phyloP scores from a whole-genome alignment of 1,284 basidiomycete genomes.

The Athelia psychrophila region DNA sequence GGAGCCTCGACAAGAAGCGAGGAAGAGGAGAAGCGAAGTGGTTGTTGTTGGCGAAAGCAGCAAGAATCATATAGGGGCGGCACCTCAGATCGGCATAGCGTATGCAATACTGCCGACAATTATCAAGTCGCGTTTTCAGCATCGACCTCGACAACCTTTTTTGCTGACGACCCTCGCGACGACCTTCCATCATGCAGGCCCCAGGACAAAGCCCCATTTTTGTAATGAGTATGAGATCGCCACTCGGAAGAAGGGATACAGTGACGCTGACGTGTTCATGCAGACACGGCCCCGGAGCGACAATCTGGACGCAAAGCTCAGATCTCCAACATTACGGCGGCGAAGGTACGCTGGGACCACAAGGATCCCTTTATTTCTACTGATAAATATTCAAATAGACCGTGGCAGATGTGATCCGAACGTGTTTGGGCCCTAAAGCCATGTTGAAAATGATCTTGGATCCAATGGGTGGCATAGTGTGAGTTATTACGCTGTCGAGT shows the following conservation, averaged over 20 bases:
- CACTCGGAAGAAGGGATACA: background rate
- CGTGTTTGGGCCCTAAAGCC: constrained; percentile 95
- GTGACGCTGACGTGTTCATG: constrained; percentile 1
- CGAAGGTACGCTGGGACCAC: constrained; percentile 64
- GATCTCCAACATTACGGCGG: constrained; percentile 95
- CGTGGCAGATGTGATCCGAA: constrained; percentile 98
- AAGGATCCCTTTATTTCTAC: background rate
- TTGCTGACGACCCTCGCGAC: background rate
- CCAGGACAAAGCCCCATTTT: constrained; percentile 1
- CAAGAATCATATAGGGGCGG: background rate
- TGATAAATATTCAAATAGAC: constrained; percentile 51
- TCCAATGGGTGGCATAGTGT: constrained; percentile 97
- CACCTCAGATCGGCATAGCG: background rate
- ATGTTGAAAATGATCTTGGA: constrained; percentile 99
- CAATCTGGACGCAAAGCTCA: constrained; percentile 95
- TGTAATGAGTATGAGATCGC: constrained; percentile 14
- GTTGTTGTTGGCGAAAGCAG: no score
- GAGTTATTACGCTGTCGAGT: constrained; percentile 28
- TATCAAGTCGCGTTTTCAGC: no score
- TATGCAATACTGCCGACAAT: no score
- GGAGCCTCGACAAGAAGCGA: background rate
- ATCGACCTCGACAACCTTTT: no score
- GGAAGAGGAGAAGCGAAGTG: no score
- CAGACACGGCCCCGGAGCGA: constrained; percentile 91
- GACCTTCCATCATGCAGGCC: background rate